Evolutionary conservation across 768 basidiomycete species (phyloP).

Genomic region (Podaxis sp.): DNA sequence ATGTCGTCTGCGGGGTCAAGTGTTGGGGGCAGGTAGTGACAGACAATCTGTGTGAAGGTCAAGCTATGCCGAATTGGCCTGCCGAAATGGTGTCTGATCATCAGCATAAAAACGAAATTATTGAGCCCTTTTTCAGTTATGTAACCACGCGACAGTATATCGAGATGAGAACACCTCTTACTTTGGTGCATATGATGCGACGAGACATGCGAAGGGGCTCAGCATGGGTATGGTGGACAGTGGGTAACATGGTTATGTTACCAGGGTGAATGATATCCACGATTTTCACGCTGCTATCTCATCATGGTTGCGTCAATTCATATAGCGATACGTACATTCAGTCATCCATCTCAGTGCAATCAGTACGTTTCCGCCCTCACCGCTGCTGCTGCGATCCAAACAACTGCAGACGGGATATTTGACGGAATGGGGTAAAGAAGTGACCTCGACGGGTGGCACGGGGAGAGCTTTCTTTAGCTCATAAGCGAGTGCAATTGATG

Average conservation of each 20-base stretch:
- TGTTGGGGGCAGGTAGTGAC: neutral
- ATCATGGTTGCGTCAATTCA: neutral
- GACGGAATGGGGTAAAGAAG: neutral
- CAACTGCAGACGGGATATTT: neutral
- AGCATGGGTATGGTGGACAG: neutral
- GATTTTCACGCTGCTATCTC: neutral
- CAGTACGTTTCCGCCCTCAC: neutral
- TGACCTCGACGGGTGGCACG: neutral
- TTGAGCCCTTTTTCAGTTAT: no score
- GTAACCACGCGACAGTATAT: neutral
- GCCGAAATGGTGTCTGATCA: no score
- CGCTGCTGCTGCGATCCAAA: neutral
- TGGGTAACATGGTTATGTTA: neutral
- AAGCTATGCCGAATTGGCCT: neutral
- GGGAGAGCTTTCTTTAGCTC: neutral
- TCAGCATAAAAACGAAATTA: no score
- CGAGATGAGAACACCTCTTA: neutral
- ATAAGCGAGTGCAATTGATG: neutral
- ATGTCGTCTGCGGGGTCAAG: neutral
- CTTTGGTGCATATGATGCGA: neutral
- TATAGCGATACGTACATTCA: neutral
- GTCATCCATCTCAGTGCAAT: neutral
- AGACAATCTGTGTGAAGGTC: neutral
- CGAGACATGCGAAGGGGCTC: neutral
- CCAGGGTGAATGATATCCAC: conserved; percentile 10